Conservation (phyloP, 257 asterid species). For the Prunella vulgaris region DNA sequence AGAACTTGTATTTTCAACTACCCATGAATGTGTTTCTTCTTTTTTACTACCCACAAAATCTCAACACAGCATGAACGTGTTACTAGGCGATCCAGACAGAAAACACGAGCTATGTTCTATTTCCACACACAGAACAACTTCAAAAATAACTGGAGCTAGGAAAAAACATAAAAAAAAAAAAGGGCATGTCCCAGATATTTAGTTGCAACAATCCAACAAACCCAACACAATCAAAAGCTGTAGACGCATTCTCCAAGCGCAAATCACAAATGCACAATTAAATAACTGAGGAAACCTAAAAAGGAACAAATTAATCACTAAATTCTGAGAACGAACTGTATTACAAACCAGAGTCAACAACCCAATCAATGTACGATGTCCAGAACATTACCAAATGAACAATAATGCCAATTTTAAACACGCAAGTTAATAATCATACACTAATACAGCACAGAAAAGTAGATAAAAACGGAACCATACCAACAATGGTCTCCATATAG, state of each 20-base stretch:
- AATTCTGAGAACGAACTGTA: slow-evolving; percentile 9
- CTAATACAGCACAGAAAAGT: background rate
- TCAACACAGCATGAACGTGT: background rate
- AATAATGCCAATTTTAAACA: background rate
- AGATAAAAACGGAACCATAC: slow-evolving; percentile 31
- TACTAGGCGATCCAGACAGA: background rate
- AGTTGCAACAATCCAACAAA: background rate
- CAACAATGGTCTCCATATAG: slow-evolving; percentile 78
- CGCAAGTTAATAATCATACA: background rate
- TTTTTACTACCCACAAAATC: background rate
- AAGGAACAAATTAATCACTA: background rate
- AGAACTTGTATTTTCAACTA: too few relatives aligned
- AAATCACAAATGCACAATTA: background rate
- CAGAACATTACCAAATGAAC: background rate
- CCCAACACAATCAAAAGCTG: slow-evolving; percentile 22
- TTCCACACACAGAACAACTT: background rate
- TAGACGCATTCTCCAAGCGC: slow-evolving; percentile 12
- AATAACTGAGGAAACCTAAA: background rate
- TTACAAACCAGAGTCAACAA: background rate
- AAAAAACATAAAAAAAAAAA: background rate
- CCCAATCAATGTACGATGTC: background rate
- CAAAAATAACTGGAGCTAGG: background rate
- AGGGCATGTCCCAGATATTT: background rate
- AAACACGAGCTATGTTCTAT: background rate
- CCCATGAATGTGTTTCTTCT: too few relatives aligned